A percentile compares a stretch with the other conserved stretches of the same genome.
Evolutionary conservation across 441 rosid species (phyloP).

Genomic region (Sinapis alba): DNA sequence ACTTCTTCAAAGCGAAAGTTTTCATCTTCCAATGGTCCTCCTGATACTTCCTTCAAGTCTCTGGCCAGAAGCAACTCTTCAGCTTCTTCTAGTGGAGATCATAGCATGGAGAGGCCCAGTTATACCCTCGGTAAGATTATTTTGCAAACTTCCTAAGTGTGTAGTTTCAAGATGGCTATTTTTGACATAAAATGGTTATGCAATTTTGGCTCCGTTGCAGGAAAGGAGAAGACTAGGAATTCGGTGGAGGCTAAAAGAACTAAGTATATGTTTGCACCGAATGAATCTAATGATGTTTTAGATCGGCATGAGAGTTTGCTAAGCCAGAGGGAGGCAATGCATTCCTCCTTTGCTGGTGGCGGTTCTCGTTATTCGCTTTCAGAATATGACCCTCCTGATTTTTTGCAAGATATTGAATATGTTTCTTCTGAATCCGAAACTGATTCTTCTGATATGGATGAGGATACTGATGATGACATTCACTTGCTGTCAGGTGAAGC

Average conservation of each 20-base stretch:
- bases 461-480: slow-evolving; percentile 68
- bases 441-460: slow-evolving; percentile 87
- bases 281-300: slow-evolving; percentile 53
- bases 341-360: slow-evolving; percentile 51
- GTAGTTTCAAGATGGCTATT: slow-evolving; percentile 31
- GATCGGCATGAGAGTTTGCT: slow-evolving; percentile 56
- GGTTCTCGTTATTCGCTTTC: slow-evolving; percentile 46
- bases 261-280: slow-evolving; percentile 51
- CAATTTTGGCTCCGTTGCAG: slow-evolving; percentile 51
- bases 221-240: slow-evolving; percentile 55
- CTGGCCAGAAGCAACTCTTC: slow-evolving; percentile 45
- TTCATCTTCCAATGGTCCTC: slow-evolving; percentile 49
- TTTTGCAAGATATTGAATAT: slow-evolving; percentile 58
- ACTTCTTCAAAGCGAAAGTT: slow-evolving; percentile 60
- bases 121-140: slow-evolving; percentile 60
- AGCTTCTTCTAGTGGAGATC: slow-evolving; percentile 52
- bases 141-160: slow-evolving; percentile 25
- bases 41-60: slow-evolving; percentile 51
- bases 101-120: slow-evolving; percentile 49
- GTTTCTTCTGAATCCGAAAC: slow-evolving; percentile 65
- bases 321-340: slow-evolving; percentile 47
- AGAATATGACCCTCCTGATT: slow-evolving; percentile 58
- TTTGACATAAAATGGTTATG: slow-evolving; percentile 35
- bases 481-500: slow-evolving; percentile 63
- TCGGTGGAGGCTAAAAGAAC: slow-evolving; percentile 65